Evolutionary conservation across 192 early-diverging fungal species (phyloP).

Genomic region (Entomortierella chlamydospora): DNA sequence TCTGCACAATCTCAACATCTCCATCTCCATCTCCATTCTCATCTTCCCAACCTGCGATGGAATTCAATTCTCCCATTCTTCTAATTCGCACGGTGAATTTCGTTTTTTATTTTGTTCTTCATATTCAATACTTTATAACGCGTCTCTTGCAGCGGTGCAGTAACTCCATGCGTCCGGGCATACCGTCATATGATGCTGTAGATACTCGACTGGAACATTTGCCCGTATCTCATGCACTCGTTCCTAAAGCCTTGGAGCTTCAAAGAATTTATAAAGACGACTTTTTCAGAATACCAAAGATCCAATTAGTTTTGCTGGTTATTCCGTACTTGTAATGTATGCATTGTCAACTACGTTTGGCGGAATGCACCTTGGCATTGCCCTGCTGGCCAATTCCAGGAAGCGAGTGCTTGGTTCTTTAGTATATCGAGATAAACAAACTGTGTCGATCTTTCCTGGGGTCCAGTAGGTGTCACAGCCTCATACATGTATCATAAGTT

Average conservation of each 20-base stretch:
- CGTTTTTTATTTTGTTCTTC: too few relatives aligned
- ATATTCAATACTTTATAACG: background rate
- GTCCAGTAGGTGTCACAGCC: background rate
- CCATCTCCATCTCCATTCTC: too few relatives aligned
- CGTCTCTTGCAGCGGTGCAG: background rate
- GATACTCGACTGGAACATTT: background rate
- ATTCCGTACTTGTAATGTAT: conserved; percentile 1
- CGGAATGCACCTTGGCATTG: conserved; percentile 13
- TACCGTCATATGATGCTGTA: background rate
- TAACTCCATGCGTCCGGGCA: background rate
- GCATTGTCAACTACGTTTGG: background rate
- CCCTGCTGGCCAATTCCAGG: conserved; percentile 19
- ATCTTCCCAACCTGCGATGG: too few relatives aligned
- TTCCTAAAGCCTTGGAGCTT: background rate
- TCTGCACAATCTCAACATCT: too few relatives aligned
- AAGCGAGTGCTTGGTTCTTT: background rate
- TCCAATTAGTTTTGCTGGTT: conserved; percentile 10
- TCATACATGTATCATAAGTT: too few relatives aligned
- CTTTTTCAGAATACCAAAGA: background rate
- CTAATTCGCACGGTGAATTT: too few relatives aligned
- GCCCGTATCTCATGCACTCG: background rate
- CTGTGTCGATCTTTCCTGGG: background rate
- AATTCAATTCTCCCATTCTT: too few relatives aligned
- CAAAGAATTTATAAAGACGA: background rate
- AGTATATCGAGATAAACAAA: background rate